Evolutionary conservation across 352 stramenopile genomes (phyloP).

Genomic region (Phytophthora hibernalis): DNA sequence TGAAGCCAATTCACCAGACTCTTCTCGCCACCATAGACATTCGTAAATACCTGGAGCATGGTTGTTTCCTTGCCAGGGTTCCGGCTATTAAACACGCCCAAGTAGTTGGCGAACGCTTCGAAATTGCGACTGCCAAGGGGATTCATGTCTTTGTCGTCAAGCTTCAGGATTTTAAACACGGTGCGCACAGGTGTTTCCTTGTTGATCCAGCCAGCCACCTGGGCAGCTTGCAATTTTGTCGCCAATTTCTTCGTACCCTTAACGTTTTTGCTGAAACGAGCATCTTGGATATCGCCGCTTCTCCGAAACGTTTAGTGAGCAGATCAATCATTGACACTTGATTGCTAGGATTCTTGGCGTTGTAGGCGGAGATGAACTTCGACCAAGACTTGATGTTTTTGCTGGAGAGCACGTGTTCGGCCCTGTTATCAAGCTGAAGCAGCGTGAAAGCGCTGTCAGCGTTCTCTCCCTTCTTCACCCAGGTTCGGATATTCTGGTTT

Average conservation of each 20-base stretch:
- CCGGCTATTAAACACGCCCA: not conserved
- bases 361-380: not conserved
- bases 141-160: not conserved
- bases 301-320: not conserved
- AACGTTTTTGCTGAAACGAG: not conserved
- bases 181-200: not conserved
- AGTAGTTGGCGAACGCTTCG: not conserved
- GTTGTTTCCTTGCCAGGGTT: slow-evolving; percentile 2
- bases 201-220: not conserved
- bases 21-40: no score
- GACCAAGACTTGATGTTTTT: not conserved
- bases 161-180: slow-evolving; percentile 7
- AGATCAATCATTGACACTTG: not conserved
- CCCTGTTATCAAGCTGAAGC: not conserved
- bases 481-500: not conserved
- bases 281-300: not conserved
- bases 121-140: not conserved
- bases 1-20: no score
- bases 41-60: slow-evolving; percentile 1
- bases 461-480: not conserved
- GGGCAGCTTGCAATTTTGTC: not conserved
- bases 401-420: not conserved
- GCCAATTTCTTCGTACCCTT: not conserved
- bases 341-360: not conserved
- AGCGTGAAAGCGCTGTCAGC: not conserved